phyloP scores from a whole-genome alignment of 176 grass and related monocot genomes.

The Chloris gayana region DNA sequence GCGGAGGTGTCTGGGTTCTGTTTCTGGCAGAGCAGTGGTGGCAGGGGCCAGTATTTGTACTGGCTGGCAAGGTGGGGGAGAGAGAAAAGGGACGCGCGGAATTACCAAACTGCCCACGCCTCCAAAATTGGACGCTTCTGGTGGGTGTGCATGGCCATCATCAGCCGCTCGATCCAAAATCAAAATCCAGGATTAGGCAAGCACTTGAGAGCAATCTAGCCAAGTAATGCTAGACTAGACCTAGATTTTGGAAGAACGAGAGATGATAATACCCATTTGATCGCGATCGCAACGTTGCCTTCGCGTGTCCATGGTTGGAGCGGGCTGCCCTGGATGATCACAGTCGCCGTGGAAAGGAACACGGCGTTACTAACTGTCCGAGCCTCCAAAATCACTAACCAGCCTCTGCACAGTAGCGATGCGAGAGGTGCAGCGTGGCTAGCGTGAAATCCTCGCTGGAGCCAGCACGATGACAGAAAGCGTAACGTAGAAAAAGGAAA shows the following conservation, averaged over 20 bases:
- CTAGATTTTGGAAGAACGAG: neutral
- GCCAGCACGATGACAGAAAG: neutral
- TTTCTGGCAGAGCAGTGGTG: conserved; percentile 17
- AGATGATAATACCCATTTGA: neutral
- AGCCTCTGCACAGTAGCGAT: neutral
- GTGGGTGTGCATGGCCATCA: neutral
- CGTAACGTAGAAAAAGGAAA: neutral
- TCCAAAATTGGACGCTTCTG: neutral
- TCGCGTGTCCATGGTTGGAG: neutral
- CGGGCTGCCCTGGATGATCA: neutral
- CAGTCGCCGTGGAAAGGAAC: neutral
- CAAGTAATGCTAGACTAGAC: neutral
- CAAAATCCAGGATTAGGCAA: neutral
- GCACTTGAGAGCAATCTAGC: neutral
- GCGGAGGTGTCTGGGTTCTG: neutral
- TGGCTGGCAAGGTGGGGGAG: neutral
- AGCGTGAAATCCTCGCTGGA: neutral
- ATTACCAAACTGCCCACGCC: conserved; percentile 1
- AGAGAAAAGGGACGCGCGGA: neutral
- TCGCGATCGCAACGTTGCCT: neutral
- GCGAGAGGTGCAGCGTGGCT: neutral
- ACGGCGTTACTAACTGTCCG: neutral
- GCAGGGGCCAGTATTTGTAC: conserved; percentile 29
- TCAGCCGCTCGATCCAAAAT: neutral
- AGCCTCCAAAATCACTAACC: neutral